Conservation (phyloP, 768 basidiomycete genomes). For the Suillus tomentosus region DNA sequence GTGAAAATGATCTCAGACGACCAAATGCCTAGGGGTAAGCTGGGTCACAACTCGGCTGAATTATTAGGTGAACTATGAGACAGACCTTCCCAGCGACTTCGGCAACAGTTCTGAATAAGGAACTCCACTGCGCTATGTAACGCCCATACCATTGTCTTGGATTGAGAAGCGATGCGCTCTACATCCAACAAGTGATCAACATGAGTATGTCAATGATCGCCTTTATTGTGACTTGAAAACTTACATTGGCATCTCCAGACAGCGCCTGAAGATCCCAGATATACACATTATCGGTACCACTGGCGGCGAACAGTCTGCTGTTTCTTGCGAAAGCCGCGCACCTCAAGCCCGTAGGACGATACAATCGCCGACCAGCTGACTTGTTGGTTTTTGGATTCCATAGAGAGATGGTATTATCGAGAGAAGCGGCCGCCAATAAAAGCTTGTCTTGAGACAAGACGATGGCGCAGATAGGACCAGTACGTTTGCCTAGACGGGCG, state of each 20-base stretch:
- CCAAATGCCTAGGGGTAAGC: background rate
- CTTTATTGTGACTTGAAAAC: no score
- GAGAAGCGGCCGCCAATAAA: background rate
- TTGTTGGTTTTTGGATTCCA: background rate
- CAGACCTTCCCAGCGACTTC: background rate
- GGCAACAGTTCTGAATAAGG: background rate
- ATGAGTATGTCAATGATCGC: background rate
- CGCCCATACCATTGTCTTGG: background rate
- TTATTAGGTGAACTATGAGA: background rate
- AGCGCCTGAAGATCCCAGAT: background rate
- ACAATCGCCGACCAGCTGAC: background rate
- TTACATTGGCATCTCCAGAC: background rate
- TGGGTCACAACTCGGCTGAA: background rate
- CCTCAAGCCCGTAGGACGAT: background rate
- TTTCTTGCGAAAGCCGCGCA: conserved; percentile 5
- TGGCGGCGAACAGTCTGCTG: background rate
- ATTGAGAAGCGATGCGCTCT: background rate
- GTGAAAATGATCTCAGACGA: background rate
- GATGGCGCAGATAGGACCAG: background rate
- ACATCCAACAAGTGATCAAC: background rate
- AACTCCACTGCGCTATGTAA: no score
- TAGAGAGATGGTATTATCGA: background rate
- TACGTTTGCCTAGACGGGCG: background rate
- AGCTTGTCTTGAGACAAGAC: background rate
- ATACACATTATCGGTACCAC: background rate